Conservation (phyloP, 2,329 filamentous ascomycete species). For the Pseudocercospora cruenta region DNA sequence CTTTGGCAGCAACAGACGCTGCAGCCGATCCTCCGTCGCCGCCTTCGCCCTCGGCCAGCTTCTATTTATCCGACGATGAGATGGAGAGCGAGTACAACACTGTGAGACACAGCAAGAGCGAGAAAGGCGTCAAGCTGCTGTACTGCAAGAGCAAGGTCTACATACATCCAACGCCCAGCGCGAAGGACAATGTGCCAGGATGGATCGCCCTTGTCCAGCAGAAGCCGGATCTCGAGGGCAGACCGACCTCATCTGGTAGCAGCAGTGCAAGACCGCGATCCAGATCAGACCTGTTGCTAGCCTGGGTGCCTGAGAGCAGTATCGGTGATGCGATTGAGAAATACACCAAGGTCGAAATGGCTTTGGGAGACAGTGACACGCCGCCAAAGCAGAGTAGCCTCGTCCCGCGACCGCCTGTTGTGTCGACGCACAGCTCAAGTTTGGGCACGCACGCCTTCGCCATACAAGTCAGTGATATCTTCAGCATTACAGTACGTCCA, state of each 20-base stretch:
- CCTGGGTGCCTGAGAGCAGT: constrained; percentile 89
- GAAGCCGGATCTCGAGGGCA: constrained; percentile 57
- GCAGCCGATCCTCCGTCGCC: constrained; percentile 38
- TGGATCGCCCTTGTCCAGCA: constrained; percentile 94
- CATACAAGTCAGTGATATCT: constrained; percentile 85
- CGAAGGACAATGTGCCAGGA: constrained; percentile 93
- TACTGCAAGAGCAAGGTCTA: constrained; percentile 99
- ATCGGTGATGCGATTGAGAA: constrained; percentile 78
- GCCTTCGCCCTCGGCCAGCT: constrained; percentile 80
- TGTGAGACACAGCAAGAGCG: constrained; percentile 70
- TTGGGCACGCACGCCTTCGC: constrained; percentile 87
- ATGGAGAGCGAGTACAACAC: constrained; percentile 95
- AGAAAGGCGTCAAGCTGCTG: constrained; percentile 83
- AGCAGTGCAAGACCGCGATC: constrained; percentile 44
- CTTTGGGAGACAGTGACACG: constrained; percentile 75
- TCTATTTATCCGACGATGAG: constrained; percentile 95
- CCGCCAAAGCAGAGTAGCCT: constrained; percentile 86
- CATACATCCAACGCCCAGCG: constrained; percentile 87
- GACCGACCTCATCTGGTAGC: constrained; percentile 15
- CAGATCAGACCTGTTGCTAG: constrained; percentile 77
- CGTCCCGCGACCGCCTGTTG: constrained; percentile 86
- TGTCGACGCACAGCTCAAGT: constrained; percentile 72
- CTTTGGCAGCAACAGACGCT: constrained; percentile 12
- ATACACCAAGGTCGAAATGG: constrained; percentile 94
- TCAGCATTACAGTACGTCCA: constrained; percentile 84